These are phyloP conservation scores for Cladobotryum mycophilum DNA, from an alignment of 2,329 filamentous ascomycete genomes.

Conservation along the genomic window DNA sequence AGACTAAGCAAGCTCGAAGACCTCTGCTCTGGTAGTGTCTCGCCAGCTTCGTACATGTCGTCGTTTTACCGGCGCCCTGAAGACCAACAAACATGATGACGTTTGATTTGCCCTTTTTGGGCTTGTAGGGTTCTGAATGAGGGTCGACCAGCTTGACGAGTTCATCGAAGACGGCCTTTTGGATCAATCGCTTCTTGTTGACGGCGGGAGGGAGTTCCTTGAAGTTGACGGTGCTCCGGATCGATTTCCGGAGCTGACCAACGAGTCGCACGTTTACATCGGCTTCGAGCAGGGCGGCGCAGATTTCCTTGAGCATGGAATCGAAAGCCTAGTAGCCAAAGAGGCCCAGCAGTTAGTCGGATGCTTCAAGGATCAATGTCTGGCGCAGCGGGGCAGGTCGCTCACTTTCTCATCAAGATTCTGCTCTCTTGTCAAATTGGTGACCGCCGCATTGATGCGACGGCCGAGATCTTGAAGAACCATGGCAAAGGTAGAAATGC, in stretches of 20 bases:
- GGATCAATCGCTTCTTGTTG: conserved; percentile 97
- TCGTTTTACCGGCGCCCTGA: conserved; percentile 96
- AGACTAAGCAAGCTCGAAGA: conserved; percentile 89
- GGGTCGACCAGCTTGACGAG: conserved; percentile 93
- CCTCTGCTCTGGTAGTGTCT: conserved; percentile 90
- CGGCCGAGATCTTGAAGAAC: conserved; percentile 98
- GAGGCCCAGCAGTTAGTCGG: neutral
- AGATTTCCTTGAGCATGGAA: conserved; percentile 97
- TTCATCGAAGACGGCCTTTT: conserved; percentile 96
- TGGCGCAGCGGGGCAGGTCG: conserved; percentile 6
- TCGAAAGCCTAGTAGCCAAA: conserved; percentile 68
- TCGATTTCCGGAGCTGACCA: conserved; percentile 83
- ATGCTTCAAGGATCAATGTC: neutral
- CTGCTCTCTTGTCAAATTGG: conserved; percentile 82
- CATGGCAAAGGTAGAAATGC: conserved; percentile 48
- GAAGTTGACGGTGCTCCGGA: conserved; percentile 87
- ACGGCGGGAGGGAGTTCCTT: conserved; percentile 83
- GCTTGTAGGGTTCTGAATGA: conserved; percentile 90
- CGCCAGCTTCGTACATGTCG: conserved; percentile 94
- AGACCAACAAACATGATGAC: conserved; percentile 99
- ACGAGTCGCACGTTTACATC: conserved; percentile 97
- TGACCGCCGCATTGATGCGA: conserved; percentile 95
- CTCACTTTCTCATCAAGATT: conserved; percentile 92
- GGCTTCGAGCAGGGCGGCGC: conserved; percentile 87
- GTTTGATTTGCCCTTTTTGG: conserved; percentile 91